These are phyloP conservation scores for Cyathus striatus DNA, from an alignment of 768 basidiomycete genomes.

Conservation along the genomic window DNA sequence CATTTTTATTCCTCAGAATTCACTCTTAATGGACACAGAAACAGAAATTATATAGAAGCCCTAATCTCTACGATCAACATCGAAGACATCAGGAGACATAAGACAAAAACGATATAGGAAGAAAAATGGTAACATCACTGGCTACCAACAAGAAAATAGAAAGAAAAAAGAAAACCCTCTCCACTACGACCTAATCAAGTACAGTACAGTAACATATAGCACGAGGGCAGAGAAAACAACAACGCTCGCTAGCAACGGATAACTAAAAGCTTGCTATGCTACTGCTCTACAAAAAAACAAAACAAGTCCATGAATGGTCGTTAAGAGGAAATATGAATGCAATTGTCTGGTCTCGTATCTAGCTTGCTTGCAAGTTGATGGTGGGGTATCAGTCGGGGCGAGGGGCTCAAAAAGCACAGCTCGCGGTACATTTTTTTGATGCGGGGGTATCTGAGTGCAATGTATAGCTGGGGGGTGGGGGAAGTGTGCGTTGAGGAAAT, in stretches of 20 bases:
- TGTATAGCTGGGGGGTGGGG: constrained; percentile 15
- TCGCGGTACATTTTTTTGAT: too few species aligned
- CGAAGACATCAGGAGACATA: neutral
- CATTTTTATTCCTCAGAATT: neutral
- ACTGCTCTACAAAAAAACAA: constrained; percentile 30
- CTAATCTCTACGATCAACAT: neutral
- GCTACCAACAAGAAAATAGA: constrained; percentile 9
- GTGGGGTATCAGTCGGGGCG: constrained; percentile 24
- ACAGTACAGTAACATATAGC: constrained; percentile 23
- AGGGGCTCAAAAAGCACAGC: too few species aligned
- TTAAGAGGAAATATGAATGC: constrained; percentile 12
- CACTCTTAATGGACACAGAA: constrained; percentile 8
- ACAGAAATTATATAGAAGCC: constrained; percentile 12
- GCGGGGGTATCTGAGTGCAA: constrained; percentile 22
- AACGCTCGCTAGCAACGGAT: too few species aligned
- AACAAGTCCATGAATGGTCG: constrained; percentile 6
- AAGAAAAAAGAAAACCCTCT: constrained; percentile 15
- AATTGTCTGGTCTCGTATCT: constrained; percentile 55
- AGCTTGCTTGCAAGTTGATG: too few species aligned
- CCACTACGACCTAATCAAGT: constrained; percentile 14
- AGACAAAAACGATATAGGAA: constrained; percentile 6
- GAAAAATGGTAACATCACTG: constrained; percentile 14
- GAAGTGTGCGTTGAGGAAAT: constrained; percentile 9
- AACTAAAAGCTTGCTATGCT: constrained; percentile 58
- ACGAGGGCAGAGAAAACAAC: constrained; percentile 37